Evolutionary conservation across 2,329 filamentous ascomycete genomes (phyloP).

Genomic region (Calcarisporium arbuscula): DNA sequence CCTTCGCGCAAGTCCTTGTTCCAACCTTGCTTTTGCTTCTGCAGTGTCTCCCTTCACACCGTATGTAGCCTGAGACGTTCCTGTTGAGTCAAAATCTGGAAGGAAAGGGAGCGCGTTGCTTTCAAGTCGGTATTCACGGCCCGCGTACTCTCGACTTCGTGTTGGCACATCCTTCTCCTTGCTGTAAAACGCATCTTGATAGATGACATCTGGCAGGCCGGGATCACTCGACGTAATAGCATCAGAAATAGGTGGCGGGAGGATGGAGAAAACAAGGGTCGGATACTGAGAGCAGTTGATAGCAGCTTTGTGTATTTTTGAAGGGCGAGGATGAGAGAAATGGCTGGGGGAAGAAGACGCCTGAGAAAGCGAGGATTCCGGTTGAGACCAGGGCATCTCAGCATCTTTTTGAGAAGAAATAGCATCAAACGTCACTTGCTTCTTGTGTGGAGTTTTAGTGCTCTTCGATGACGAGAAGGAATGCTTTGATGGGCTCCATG

Average conservation of each 20-base stretch:
- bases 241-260: slow-evolving; percentile 19
- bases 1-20: slow-evolving; percentile 43
- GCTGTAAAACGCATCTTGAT: slow-evolving; percentile 82
- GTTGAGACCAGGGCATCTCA: no score
- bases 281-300: slow-evolving; percentile 3
- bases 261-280: slow-evolving; percentile 18
- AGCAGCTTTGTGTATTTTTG: slow-evolving; percentile 3
- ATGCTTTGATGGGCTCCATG: slow-evolving; percentile 69
- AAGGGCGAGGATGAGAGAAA: slow-evolving; percentile 3
- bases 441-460: no score
- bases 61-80: slow-evolving; percentile 45
- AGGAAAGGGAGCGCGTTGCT: slow-evolving; percentile 73
- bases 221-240: slow-evolving; percentile 16
- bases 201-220: slow-evolving; percentile 59
- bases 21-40: slow-evolving; percentile 45
- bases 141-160: slow-evolving; percentile 74
- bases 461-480: no score
- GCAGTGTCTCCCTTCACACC: slow-evolving; percentile 43
- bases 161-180: slow-evolving; percentile 77
- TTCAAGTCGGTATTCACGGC: slow-evolving; percentile 73
- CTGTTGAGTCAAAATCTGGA: slow-evolving; percentile 66
- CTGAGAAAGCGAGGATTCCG: no score
- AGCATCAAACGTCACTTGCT: no score
- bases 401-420: no score
- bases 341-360: no score